Base-by-base conservation (phyloP, 768 basidiomycete genomes). In the Termitomyces sp. region DNA sequence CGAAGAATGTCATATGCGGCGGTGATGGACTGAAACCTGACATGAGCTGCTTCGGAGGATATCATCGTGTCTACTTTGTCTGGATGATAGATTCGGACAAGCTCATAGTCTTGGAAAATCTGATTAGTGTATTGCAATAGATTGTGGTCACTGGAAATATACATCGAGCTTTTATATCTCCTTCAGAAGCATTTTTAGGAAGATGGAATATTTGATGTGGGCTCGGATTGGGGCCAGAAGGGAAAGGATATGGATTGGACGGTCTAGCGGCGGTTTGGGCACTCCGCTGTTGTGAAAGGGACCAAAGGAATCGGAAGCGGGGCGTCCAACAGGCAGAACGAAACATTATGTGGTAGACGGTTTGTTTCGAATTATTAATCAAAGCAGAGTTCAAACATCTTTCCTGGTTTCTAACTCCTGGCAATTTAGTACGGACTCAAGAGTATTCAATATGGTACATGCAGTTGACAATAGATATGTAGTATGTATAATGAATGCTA, bases 81-180 rank as follows among this genome's bases (percentile, higher is more conserved):
- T 3, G 89, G 89, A 66, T 91, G 89, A 67, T 91, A 89, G 54
- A 89, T 76, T 38, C 85, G 77, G 31, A 91, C 89, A 42, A 91
- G 87, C 58, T 90, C 89, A 63, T 83, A 89, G 68, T 91, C 89
- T 91, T 59, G 27, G 13, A 50, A 32, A 59, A 52, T n/a, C 50
- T 12, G 45, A 46, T 41, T 16, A 45, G 32, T 38, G 5, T 7
- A 12, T 49, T 11, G n/a, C 9, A 12, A 36, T 18, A 10, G 16
- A 33, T 32, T 42, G 35, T 42, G 31, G 40, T 36, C 0, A 18
- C 11, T 53, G 39, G 39, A n/a, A 50, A 75, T 75, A 57, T 61
- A 83, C 84, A 86, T 62, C 84, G 73, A 25, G 75, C 69, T 67
- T 86, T 86, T 58, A 86, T 76, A 49, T 85, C 80, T 5, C 63